Evolutionary conservation across 2,329 filamentous ascomycete species (phyloP), one percentile per base, ranked within the genome.

Genomic region (Polychaeton citri): DNA sequence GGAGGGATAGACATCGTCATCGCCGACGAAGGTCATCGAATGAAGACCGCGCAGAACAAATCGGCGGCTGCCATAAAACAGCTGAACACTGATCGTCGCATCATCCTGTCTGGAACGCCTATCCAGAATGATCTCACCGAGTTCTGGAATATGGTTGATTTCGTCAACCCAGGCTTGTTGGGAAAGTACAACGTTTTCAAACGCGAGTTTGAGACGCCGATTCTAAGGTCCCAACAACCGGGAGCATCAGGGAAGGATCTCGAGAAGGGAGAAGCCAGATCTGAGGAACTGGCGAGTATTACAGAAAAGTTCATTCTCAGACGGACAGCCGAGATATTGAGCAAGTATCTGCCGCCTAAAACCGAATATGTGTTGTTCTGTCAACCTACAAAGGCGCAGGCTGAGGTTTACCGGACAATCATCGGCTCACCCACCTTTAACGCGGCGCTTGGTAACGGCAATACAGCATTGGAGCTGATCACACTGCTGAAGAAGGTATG

Each of bases 401-500:
- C 70, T 8, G 64, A 69, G 43, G 65, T 80, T 31, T 74, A 82
- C 50, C 71, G 72, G 37, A 64, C 66, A 38, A 73, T 83, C 21
- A 62, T 82, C n/a, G 63, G 67, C 6, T 81, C 77, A 2, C 72
- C 74, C 0, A 62, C 74, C 4, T 81, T 81, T 45, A 68, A 72
- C 34, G 66, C 63, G 20, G 72, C 74, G 6, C 59, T 81, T 34
- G 74, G 76, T 10, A 77, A 68, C 42, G 63, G 70, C 1, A 74
- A 81, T 34, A 68, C 69, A 32, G 71, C 75, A 2, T 62, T 84
- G 2, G 74, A 80, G 47, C 69, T 83, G 10, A 82, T 83, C 49
- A 82, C 74, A 12, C 66, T 82, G 13, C 60, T 84, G 13, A 83
- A 83, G 59, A 83, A 83, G 53, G 65, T 81, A 13, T 83, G 79